phyloP scores from a whole-genome alignment of 345 rosid species.

The Gossypium turneri region DNA sequence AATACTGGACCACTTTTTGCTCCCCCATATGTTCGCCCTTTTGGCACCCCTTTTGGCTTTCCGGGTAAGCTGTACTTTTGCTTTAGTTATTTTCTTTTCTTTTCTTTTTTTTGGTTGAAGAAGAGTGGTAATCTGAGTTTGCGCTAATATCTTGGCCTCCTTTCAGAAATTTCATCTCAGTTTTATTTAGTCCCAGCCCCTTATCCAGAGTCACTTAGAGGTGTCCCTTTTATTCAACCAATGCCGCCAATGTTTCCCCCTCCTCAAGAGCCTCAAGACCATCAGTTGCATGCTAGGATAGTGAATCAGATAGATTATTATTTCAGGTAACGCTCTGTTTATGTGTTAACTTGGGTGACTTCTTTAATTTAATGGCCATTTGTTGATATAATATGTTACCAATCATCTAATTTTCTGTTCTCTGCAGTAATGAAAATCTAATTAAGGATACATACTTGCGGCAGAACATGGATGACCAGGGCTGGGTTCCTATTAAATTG shows the following conservation, averaged over 20 bases:
- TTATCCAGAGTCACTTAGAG: slow-evolving; percentile 36
- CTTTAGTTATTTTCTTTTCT: slow-evolving; percentile 1
- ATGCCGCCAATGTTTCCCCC: slow-evolving; percentile 42
- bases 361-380: background rate
- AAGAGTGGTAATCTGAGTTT: background rate
- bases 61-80: slow-evolving; percentile 50
- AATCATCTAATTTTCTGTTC: slow-evolving; percentile 23
- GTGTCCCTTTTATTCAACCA: slow-evolving; percentile 42
- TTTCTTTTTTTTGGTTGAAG: background rate
- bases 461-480: slow-evolving; percentile 78
- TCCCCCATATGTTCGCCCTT: slow-evolving; percentile 45
- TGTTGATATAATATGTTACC: slow-evolving; percentile 10
- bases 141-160: slow-evolving; percentile 23
- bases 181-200: slow-evolving; percentile 45
- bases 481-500: slow-evolving; percentile 65
- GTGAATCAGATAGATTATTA: slow-evolving; percentile 73
- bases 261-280: slow-evolving; percentile 41
- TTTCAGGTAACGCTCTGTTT: slow-evolving; percentile 55
- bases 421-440: slow-evolving; percentile 77
- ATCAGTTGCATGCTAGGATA: slow-evolving; percentile 51
- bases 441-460: slow-evolving; percentile 72
- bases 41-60: slow-evolving; percentile 44
- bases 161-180: slow-evolving; percentile 44
- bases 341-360: background rate
- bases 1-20: slow-evolving; percentile 45